Evolutionary conservation across 768 basidiomycete genomes (phyloP).

Genomic region (Holtermanniella nyarrowii): DNA sequence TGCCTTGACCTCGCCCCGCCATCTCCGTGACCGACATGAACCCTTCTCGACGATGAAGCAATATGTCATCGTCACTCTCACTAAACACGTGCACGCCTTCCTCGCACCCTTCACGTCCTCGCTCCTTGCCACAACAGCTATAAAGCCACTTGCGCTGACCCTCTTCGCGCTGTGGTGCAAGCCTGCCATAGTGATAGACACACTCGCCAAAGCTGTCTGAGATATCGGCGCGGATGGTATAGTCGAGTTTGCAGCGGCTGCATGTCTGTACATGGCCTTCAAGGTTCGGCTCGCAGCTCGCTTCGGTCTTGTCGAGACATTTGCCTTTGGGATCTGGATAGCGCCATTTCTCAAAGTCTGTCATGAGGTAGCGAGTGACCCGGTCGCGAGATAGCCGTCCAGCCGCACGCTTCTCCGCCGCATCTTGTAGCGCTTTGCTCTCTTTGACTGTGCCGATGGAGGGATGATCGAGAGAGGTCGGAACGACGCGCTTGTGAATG

Average conservation of each 20-base stretch:
- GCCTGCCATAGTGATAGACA: conserved; percentile 71
- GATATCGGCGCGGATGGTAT: conserved; percentile 53
- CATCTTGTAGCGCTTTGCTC: conserved; percentile 15
- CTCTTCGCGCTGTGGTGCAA: conserved; percentile 52
- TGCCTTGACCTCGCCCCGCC: conserved; percentile 6
- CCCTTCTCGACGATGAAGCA: conserved; percentile 20
- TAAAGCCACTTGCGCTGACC: conserved; percentile 55
- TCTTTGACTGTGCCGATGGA: conserved; percentile 40
- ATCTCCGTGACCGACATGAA: conserved; percentile 25
- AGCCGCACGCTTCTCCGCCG: conserved; percentile 27
- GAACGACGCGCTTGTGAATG: conserved; percentile 20
- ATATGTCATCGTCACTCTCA: conserved; percentile 47
- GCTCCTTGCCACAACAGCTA: conserved; percentile 24
- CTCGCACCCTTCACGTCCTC: conserved; percentile 31
- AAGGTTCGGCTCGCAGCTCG: conserved; percentile 55
- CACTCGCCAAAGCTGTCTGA: conserved; percentile 49
- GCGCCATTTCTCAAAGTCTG: conserved; percentile 56
- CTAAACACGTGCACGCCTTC: conserved; percentile 72
- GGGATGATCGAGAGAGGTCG: conserved; percentile 23
- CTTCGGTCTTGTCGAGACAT: conserved; percentile 28
- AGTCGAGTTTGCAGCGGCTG: conserved; percentile 65
- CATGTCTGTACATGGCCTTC: conserved; percentile 56
- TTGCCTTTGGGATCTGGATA: conserved; percentile 62
- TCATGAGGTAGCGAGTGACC: conserved; percentile 51
- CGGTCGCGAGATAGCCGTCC: conserved; percentile 20